A percentile compares a stretch with the other conserved stretches of the same genome.
These are phyloP conservation scores for Sugiyamaella paludigena DNA, from an alignment of 1,139 yeast genomes.

Conservation along the genomic window DNA sequence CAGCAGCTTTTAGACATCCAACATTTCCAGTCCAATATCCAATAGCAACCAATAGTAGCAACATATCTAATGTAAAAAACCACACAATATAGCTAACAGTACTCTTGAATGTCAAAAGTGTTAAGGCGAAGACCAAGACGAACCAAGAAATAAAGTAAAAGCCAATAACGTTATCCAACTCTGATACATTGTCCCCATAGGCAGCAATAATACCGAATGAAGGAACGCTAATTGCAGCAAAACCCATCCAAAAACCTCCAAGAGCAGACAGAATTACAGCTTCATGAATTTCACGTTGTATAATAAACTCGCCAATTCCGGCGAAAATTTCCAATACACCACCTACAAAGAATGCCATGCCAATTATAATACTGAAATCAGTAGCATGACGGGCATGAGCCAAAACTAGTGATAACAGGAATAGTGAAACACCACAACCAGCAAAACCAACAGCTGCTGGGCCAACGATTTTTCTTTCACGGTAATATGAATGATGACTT, in stretches of 20 bases:
- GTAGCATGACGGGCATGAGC: conserved; percentile 55
- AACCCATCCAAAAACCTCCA: conserved; percentile 85
- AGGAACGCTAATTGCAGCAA: conserved; percentile 64
- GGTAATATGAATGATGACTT: neutral
- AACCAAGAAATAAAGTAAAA: conserved; percentile 74
- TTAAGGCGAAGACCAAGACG: conserved; percentile 67
- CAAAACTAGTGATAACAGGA: conserved; percentile 65
- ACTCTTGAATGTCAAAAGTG: conserved; percentile 68
- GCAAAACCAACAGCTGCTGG: neutral
- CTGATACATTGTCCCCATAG: conserved; percentile 40
- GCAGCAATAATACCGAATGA: conserved; percentile 69
- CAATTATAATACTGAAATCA: conserved; percentile 55
- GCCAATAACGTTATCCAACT: conserved; percentile 59
- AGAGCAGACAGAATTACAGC: conserved; percentile 74
- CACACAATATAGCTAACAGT: conserved; percentile 71
- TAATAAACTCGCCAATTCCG: conserved; percentile 66
- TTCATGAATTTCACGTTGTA: conserved; percentile 40
- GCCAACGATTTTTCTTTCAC: neutral
- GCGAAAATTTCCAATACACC: conserved; percentile 73
- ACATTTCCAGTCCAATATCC: conserved; percentile 46
- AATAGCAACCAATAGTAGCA: conserved; percentile 66
- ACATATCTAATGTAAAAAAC: conserved; percentile 61
- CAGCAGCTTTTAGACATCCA: conserved; percentile 60
- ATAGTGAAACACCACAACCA: conserved; percentile 26
- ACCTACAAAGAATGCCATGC: conserved; percentile 78